Evolutionary conservation across 768 basidiomycete genomes (phyloP).

Genomic region (Calocera cornea): DNA sequence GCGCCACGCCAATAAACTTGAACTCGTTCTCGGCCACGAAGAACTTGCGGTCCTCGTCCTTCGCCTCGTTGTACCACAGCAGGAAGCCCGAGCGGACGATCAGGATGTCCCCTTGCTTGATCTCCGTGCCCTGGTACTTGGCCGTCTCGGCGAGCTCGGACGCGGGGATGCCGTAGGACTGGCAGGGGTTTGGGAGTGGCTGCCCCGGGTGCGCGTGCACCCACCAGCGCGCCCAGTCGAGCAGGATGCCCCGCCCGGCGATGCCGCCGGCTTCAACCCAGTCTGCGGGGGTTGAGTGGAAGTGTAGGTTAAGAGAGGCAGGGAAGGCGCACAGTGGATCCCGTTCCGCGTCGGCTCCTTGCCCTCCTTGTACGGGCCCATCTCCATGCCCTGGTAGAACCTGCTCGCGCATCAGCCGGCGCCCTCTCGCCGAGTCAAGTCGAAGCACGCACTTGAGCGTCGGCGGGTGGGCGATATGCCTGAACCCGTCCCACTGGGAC

Average conservation of each 20-base stretch:
- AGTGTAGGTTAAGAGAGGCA: neutral
- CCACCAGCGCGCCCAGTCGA: conserved; percentile 47
- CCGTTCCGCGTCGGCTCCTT: neutral
- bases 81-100: conserved; percentile 50
- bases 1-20: conserved; percentile 22
- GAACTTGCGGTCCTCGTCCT: neutral
- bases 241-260: conserved; percentile 53
- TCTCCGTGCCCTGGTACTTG: conserved; percentile 41
- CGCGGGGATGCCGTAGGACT: conserved; percentile 39
- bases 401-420: neutral
- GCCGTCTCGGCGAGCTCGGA: conserved; percentile 46
- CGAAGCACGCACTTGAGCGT: neutral
- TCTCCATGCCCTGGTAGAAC: neutral
- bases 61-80: conserved; percentile 18
- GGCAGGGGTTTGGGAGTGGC: conserved; percentile 38
- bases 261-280: conserved; percentile 27
- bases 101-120: conserved; percentile 47
- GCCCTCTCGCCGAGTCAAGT: neutral
- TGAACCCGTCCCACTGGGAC: neutral
- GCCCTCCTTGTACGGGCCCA: neutral
- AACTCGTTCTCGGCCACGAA: neutral
- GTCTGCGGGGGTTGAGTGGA: neutral
- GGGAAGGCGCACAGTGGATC: neutral
- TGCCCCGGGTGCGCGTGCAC: conserved; percentile 34
- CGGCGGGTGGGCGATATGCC: neutral